These are phyloP conservation scores for Populus alba DNA, from an alignment of 345 rosid genomes.

Conservation along the genomic window DNA sequence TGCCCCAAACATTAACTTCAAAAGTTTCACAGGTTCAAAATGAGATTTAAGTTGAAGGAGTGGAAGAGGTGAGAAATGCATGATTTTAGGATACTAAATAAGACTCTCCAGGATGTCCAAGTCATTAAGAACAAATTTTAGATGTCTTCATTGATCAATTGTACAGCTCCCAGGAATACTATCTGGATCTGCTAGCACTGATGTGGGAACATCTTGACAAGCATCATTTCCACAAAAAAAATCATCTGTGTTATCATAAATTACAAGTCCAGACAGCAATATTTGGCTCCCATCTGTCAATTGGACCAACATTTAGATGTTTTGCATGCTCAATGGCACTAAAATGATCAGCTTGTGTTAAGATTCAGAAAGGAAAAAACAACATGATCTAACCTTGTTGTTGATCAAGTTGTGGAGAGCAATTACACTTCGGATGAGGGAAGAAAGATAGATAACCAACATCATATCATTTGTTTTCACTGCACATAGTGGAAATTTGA, in stretches of 20 bases:
- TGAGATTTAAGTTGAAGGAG: neutral
- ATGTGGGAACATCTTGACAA: neutral
- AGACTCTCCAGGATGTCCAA: neutral
- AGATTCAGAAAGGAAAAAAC: neutral
- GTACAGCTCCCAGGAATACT: neutral
- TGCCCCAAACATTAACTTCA: neutral
- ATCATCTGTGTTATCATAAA: neutral
- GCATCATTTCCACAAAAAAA: neutral
- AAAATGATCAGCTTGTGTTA: neutral
- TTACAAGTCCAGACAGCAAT: neutral
- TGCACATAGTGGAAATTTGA: slow-evolving; percentile 28
- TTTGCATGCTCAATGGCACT: neutral
- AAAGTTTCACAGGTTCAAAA: neutral
- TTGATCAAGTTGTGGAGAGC: slow-evolving; percentile 95
- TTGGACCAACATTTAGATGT: neutral
- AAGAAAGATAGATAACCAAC: slow-evolving; percentile 76
- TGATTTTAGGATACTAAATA: neutral
- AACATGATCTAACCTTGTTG: slow-evolving; percentile 58
- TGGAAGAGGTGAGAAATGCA: neutral
- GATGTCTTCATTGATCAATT: neutral
- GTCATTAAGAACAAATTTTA: neutral
- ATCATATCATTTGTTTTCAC: slow-evolving; percentile 93
- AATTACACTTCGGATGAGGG: slow-evolving; percentile 75
- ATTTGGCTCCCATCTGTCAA: neutral
- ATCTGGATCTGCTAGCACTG: neutral